phyloP scores from a whole-genome alignment of 202 grass and related monocot species.

The Panicum hallii region DNA sequence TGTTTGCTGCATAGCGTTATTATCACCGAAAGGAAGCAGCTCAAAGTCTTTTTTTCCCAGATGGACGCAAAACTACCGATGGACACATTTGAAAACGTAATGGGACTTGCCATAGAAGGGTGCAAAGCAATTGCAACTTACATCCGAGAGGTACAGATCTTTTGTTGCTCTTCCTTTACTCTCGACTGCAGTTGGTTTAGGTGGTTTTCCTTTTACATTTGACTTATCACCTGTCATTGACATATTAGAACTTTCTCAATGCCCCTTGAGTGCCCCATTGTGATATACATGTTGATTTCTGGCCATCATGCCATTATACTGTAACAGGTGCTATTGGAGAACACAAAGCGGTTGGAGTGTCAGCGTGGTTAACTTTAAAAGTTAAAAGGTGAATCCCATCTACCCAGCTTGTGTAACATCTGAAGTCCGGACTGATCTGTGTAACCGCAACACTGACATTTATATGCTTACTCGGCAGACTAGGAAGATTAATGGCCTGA shows the following conservation, averaged over 20 bases:
- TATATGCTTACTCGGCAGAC: conserved; percentile 12
- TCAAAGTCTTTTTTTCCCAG: conserved; percentile 51
- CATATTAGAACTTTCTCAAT: background rate
- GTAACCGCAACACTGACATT: conserved; percentile 1
- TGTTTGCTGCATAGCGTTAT: background rate
- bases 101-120: conserved; percentile 90
- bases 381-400: background rate
- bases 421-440: conserved; percentile 15
- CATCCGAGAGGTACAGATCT: conserved; percentile 67
- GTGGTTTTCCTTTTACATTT: background rate
- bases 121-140: conserved; percentile 94
- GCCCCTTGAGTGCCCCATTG: background rate
- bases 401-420: background rate
- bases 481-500: background rate
- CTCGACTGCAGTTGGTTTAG: background rate
- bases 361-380: conserved; percentile 49
- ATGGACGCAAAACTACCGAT: conserved; percentile 89
- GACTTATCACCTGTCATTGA: conserved; percentile 23
- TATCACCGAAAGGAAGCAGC: conserved; percentile 13
- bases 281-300: conserved; percentile 5
- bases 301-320: background rate
- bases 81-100: conserved; percentile 96
- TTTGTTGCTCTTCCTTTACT: conserved; percentile 20
- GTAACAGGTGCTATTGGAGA: conserved; percentile 72
- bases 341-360: conserved; percentile 72